phyloP scores from a whole-genome alignment of 2,329 filamentous ascomycete genomes.

The Sarocladium oryzae region DNA sequence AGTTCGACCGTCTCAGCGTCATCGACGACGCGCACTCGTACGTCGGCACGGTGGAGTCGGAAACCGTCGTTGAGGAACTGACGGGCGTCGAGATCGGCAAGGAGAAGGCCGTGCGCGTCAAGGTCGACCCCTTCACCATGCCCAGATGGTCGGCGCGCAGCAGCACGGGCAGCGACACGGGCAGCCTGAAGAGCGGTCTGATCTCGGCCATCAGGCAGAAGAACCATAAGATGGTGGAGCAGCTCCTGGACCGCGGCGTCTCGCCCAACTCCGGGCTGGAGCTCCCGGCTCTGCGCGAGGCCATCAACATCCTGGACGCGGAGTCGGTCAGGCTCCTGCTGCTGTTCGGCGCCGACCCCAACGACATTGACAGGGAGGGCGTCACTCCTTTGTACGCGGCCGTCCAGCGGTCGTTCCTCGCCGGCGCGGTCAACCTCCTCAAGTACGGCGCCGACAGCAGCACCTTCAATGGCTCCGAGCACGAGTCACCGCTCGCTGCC shows the following conservation, averaged over 20 bases:
- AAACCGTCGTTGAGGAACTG: conserved; percentile 23
- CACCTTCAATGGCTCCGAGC: conserved; percentile 39
- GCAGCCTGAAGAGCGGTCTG: conserved; percentile 40
- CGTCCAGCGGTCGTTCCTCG: conserved; percentile 46
- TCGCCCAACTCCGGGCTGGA: conserved; percentile 41
- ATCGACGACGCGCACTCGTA: conserved; percentile 23
- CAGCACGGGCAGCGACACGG: conserved; percentile 34
- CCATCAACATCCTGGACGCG: conserved; percentile 42
- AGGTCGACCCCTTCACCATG: conserved; percentile 43
- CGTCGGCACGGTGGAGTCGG: neutral
- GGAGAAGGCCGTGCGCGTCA: conserved; percentile 39
- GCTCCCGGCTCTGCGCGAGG: conserved; percentile 44
- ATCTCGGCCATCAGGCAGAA: conserved; percentile 47
- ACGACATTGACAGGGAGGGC: conserved; percentile 40
- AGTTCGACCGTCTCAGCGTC: conserved; percentile 22
- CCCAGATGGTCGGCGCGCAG: conserved; percentile 46
- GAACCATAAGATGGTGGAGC: conserved; percentile 50
- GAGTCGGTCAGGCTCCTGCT: conserved; percentile 50
- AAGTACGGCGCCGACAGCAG: conserved; percentile 60
- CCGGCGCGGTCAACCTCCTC: conserved; percentile 51
- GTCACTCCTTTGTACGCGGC: conserved; percentile 45
- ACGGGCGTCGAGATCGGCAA: conserved; percentile 33
- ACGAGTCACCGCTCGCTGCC: conserved; percentile 48
- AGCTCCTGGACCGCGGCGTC: conserved; percentile 52
- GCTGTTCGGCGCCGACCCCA: conserved; percentile 51